phyloP scores from a whole-genome alignment of 306 rosid species.

The Cicer bijugum region DNA sequence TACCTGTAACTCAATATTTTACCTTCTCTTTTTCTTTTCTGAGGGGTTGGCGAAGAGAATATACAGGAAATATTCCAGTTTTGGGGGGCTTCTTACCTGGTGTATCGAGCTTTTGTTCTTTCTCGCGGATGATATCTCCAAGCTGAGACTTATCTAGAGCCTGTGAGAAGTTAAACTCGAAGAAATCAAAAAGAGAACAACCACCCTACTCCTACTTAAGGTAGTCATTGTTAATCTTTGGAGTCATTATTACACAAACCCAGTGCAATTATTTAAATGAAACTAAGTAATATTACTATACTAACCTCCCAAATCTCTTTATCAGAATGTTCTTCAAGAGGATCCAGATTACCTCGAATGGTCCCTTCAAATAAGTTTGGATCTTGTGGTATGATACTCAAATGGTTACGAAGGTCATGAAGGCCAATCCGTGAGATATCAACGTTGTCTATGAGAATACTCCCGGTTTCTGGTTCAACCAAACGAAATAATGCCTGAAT shows the following conservation, averaged over 20 bases:
- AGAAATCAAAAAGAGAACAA: slow-evolving; percentile 37
- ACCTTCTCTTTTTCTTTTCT: neutral
- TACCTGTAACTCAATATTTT: slow-evolving; percentile 27
- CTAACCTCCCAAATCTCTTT: slow-evolving; percentile 85
- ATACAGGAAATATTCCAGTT: neutral
- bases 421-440: slow-evolving; percentile 81
- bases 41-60: slow-evolving; percentile 26
- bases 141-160: slow-evolving; percentile 93
- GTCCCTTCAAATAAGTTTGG: slow-evolving; percentile 98
- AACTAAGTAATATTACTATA: slow-evolving; percentile 17
- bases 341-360: slow-evolving; percentile 81
- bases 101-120: slow-evolving; percentile 78
- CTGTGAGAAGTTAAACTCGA: slow-evolving; percentile 48
- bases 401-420: slow-evolving; percentile 88
- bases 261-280: slow-evolving; percentile 15
- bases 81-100: slow-evolving; percentile 57
- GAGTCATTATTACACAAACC: neutral
- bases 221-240: neutral
- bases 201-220: slow-evolving; percentile 3
- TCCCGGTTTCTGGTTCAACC: slow-evolving; percentile 79
- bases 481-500: slow-evolving; percentile 91
- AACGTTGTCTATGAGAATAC: slow-evolving; percentile 76
- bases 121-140: slow-evolving; percentile 69
- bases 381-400: slow-evolving; percentile 96
- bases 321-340: slow-evolving; percentile 88